A percentile compares a stretch with the other conserved stretches of the same genome.
These are phyloP conservation scores for Tylopilus balloui DNA, from an alignment of 768 basidiomycete genomes.

Conservation along the genomic window DNA sequence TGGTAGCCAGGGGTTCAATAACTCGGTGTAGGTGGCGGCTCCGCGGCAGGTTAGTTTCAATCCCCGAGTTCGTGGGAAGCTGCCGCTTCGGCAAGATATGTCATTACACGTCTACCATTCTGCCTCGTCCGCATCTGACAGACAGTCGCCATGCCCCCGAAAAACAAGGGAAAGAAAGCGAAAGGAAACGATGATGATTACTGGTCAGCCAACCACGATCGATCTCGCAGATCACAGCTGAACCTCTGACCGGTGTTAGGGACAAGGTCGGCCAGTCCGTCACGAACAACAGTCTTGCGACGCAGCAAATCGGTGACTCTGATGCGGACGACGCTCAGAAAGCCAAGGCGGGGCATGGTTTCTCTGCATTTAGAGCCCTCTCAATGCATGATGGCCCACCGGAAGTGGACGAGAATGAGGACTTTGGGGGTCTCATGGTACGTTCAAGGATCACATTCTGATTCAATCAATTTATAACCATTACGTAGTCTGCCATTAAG, in stretches of 20 bases:
- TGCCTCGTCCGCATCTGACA: background rate
- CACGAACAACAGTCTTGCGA: constrained; percentile 36
- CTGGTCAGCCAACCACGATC: constrained; percentile 50
- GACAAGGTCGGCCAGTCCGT: constrained; percentile 60
- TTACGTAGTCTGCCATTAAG: constrained; percentile 56
- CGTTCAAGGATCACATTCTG: constrained; percentile 17
- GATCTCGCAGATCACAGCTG: constrained; percentile 16
- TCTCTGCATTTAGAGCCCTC: constrained; percentile 49
- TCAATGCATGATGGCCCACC: constrained; percentile 41
- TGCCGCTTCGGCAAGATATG: constrained; percentile 15
- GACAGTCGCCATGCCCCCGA: constrained; percentile 40
- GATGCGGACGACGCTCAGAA: constrained; percentile 40
- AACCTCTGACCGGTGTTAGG: constrained; percentile 37
- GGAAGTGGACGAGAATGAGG: constrained; percentile 54
- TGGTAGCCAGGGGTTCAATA: background rate
- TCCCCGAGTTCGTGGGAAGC: constrained; percentile 8
- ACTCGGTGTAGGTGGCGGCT: background rate
- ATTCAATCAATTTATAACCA: background rate
- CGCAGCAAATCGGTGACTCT: constrained; percentile 31
- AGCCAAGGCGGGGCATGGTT: constrained; percentile 32
- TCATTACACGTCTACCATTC: background rate
- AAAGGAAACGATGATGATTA: constrained; percentile 75
- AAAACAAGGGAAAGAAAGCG: constrained; percentile 82
- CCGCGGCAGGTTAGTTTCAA: constrained; percentile 11
- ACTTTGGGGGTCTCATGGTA: constrained; percentile 77